Evolutionary conservation across 768 basidiomycete species (phyloP).

Genomic region (Lentinus tigrinus): DNA sequence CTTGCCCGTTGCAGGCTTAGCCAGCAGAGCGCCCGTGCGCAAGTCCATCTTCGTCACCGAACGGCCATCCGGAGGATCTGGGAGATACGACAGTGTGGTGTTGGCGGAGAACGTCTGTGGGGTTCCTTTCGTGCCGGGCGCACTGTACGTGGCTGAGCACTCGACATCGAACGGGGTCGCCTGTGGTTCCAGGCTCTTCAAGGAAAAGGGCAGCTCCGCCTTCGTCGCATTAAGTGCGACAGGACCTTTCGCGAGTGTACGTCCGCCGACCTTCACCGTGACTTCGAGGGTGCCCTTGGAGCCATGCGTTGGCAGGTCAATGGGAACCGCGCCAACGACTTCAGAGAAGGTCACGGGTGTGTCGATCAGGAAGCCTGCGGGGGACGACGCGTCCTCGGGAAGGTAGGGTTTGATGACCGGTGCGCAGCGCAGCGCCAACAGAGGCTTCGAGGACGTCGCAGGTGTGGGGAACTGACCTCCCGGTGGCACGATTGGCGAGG

Average conservation of each 20-base stretch:
- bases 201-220: slow-evolving; percentile 33
- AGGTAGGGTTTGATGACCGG: slow-evolving; percentile 50
- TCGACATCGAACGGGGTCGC: slow-evolving; percentile 31
- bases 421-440: slow-evolving; percentile 46
- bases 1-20: slow-evolving; percentile 30
- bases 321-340: slow-evolving; percentile 34
- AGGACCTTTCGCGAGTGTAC: slow-evolving; percentile 21
- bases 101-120: slow-evolving; percentile 33
- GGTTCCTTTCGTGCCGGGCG: not conserved
- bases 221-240: slow-evolving; percentile 41
- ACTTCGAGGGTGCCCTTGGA: slow-evolving; percentile 22
- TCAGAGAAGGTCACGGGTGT: slow-evolving; percentile 35
- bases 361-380: slow-evolving; percentile 37
- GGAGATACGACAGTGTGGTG: slow-evolving; percentile 40
- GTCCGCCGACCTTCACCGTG: slow-evolving; percentile 30
- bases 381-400: slow-evolving; percentile 34
- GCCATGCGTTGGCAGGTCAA: slow-evolving; percentile 23
- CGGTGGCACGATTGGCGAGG: slow-evolving; percentile 41
- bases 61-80: slow-evolving; percentile 30
- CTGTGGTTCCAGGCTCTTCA: slow-evolving; percentile 30
- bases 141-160: slow-evolving; percentile 33
- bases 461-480: slow-evolving; percentile 46
- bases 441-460: slow-evolving; percentile 32
- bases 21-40: slow-evolving; percentile 44
- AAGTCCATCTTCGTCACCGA: slow-evolving; percentile 50